Base-by-base conservation (phyloP, 2,329 filamentous ascomycete genomes). In the Calonectria pauciramosa region DNA sequence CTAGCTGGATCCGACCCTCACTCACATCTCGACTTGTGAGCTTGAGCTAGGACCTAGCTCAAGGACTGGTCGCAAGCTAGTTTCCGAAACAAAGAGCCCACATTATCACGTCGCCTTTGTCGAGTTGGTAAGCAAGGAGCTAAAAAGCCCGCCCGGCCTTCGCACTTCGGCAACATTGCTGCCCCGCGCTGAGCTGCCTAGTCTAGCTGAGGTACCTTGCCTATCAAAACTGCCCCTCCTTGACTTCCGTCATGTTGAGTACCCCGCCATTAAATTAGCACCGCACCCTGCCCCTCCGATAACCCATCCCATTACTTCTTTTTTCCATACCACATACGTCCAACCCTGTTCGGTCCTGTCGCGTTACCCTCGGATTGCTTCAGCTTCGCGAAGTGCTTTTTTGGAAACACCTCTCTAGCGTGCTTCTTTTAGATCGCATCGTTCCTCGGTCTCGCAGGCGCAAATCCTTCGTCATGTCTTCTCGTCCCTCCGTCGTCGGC, bases 401-500 rank as follows among this genome's bases (percentile, higher is more conserved):
- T 47, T 41, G 34, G 23, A 9, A 11, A 28, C 18, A 38, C 26
- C 14, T 38, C 13, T 23, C n/a, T 41, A 41, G 36, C 36, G 20
- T 8, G n/a, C 44, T 54, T 32, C 34, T 49, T 20, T 10, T n/a
- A 49, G 20, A 26, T 34, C 54, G n/a, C 28, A 52, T 49, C 36
- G 8, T 23, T 38, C 44, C 38, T 13, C 34, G 2, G 3, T 36
- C 49, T 18, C 28, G 38, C 56, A 63, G 54, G 47, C 44, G 18
- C 44, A 51, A n/a, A 38, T 28, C 30, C 47, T 66, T 36, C 36
- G 70, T 47, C 71, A 85, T 85, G 83, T 74, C 83, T 41, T 75
- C 78, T 20, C 93, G 95, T 75, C 93, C 94, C 60, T 88, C 90
- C 67, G 91, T 97, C 79, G 91, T 95, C 73, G 96, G 96, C 71